Evolutionary conservation across 2,329 filamentous ascomycete species (phyloP).

Genomic region (Fusarium brachygibbosum): DNA sequence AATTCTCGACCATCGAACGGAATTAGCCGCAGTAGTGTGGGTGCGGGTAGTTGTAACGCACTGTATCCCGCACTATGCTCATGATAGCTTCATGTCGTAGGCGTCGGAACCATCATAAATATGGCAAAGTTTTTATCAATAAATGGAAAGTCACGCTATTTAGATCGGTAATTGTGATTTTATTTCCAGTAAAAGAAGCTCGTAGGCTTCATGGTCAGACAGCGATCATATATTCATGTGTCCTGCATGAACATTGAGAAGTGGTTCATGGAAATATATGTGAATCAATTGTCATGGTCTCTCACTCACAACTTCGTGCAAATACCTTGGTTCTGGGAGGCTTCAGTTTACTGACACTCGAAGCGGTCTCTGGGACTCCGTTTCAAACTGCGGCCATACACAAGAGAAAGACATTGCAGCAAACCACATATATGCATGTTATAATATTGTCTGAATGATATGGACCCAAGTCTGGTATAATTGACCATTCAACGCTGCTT

Average conservation of each 20-base stretch:
- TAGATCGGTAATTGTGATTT: too few relatives aligned
- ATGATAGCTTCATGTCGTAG: slow-evolving; percentile 32
- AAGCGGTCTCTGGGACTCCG: too few relatives aligned
- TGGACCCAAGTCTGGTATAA: neutral
- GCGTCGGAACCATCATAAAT: neutral
- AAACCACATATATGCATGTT: neutral
- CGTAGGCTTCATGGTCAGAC: neutral
- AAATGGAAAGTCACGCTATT: too few relatives aligned
- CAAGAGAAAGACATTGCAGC: neutral
- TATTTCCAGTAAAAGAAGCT: too few relatives aligned
- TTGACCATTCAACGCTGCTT: neutral
- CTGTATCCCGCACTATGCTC: slow-evolving; percentile 34
- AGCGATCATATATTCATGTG: neutral
- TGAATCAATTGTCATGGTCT: neutral
- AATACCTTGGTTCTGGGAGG: neutral
- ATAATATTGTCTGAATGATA: neutral
- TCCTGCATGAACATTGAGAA: neutral
- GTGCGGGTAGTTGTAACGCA: slow-evolving; percentile 5
- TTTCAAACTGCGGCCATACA: neutral
- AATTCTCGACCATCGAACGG: slow-evolving; percentile 48
- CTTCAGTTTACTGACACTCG: too few relatives aligned
- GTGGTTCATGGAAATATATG: neutral
- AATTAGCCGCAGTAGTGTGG: slow-evolving; percentile 32
- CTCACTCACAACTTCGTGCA: too few relatives aligned
- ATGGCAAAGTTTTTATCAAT: neutral